Evolutionary conservation across 306 rosid species (phyloP).

Genomic region (Malus asiatica): DNA sequence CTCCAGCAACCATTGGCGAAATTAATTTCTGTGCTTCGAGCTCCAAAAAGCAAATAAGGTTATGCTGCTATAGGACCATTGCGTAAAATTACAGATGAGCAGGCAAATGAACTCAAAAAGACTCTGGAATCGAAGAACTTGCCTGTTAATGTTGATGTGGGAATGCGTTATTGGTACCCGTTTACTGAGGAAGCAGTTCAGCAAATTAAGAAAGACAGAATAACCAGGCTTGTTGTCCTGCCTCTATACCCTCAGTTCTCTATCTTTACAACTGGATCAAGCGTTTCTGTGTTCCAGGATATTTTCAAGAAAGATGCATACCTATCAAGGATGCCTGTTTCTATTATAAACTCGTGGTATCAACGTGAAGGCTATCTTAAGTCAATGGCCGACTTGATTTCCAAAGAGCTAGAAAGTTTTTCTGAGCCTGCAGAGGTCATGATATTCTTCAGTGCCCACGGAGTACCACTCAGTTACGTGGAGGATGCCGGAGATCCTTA

Average conservation of each 20-base stretch:
- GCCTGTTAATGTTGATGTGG: constrained; percentile 73
- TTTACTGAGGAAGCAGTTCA: constrained; percentile 96
- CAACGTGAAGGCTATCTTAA: constrained; percentile 80
- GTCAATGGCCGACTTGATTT: constrained; percentile 92
- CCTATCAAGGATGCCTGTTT: constrained; percentile 78
- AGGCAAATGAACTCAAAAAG: constrained; percentile 80
- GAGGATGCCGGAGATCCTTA: constrained; percentile 97
- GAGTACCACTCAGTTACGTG: constrained; percentile 93
- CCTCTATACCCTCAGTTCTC: constrained; percentile 98
- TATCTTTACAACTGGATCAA: constrained; percentile 99
- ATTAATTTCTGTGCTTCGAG: constrained; percentile 76
- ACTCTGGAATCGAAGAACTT: constrained; percentile 78
- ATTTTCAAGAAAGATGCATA: constrained; percentile 70
- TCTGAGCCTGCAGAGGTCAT: constrained; percentile 65
- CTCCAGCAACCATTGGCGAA: constrained; percentile 84
- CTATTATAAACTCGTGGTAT: constrained; percentile 92
- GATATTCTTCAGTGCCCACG: constrained; percentile 98
- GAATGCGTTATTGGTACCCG: constrained; percentile 98
- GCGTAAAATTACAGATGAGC: constrained; percentile 90
- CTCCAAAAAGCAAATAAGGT: constrained; percentile 96
- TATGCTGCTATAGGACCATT: constrained; percentile 97
- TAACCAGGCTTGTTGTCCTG: constrained; percentile 92
- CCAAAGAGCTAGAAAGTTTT: constrained; percentile 63
- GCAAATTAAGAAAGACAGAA: constrained; percentile 79
- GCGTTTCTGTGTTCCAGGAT: constrained; percentile 74